Evolutionary conservation across 345 rosid genomes (phyloP).

Genomic region (Carallia pectinifolia): DNA sequence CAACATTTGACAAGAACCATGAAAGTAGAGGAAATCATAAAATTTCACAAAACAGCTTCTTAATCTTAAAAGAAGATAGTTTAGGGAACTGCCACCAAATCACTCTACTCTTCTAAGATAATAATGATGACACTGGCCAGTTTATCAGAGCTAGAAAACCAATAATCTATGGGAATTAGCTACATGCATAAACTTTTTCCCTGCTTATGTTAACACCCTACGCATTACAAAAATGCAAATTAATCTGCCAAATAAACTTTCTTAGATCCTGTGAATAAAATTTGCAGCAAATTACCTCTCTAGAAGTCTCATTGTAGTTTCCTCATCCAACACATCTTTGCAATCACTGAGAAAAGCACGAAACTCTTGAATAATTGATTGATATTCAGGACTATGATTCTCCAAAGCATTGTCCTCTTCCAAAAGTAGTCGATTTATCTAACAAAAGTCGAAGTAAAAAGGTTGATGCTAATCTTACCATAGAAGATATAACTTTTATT

Average conservation of each 20-base stretch:
- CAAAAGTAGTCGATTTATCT: conserved; percentile 90
- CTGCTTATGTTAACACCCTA: neutral
- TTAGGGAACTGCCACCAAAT: too few relatives aligned
- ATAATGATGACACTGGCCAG: too few relatives aligned
- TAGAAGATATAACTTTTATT: conserved; percentile 3
- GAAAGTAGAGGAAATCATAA: too few relatives aligned
- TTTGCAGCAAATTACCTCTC: conserved; percentile 59
- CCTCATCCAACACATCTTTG: conserved; percentile 96
- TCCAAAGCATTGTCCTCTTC: conserved; percentile 92
- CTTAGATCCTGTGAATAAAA: neutral
- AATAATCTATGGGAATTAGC: too few relatives aligned
- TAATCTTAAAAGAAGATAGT: too few relatives aligned
- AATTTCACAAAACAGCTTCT: too few relatives aligned
- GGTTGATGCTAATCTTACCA: neutral
- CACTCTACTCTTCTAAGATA: too few relatives aligned
- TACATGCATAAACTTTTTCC: too few relatives aligned
- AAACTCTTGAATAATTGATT: conserved; percentile 75
- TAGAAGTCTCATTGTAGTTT: conserved; percentile 93
- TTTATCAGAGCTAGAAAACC: too few relatives aligned
- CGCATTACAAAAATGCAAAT: neutral
- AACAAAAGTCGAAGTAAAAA: conserved; percentile 10
- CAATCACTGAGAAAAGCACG: conserved; percentile 94
- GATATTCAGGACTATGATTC: conserved; percentile 76
- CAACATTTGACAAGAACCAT: too few relatives aligned
- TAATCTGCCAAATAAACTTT: neutral